Conservation (phyloP, 306 rosid genomes). For the Erythrophleum fordii region DNA sequence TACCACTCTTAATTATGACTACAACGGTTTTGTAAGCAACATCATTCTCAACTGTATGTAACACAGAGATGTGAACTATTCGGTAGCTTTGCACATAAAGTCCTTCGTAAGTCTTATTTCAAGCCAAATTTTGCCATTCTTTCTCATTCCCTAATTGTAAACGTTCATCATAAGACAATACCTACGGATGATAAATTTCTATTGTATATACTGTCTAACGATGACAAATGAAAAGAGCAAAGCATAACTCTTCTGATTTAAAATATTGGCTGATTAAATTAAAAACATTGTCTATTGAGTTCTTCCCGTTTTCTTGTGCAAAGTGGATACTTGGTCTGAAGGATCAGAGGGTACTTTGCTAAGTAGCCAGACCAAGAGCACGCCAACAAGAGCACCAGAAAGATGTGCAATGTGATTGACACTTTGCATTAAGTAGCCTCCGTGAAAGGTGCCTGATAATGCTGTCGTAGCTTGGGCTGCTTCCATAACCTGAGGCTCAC, state of each 20-base stretch:
- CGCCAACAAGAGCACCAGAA: constrained; percentile 97
- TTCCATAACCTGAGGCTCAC: constrained; percentile 79
- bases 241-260: constrained; percentile 1
- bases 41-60: constrained; percentile 20
- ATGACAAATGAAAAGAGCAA: background rate
- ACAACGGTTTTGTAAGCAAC: background rate
- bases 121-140: background rate
- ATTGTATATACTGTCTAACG: background rate
- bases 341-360: constrained; percentile 80
- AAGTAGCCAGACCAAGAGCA: constrained; percentile 87
- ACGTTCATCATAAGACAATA: constrained; percentile 15
- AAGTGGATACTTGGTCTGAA: constrained; percentile 41
- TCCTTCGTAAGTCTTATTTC: background rate
- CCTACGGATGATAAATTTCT: background rate
- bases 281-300: constrained; percentile 8
- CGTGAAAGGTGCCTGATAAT: constrained; percentile 58
- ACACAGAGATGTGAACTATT: background rate
- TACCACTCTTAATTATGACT: background rate
- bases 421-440: constrained; percentile 65
- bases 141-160: background rate
- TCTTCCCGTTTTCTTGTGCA: constrained; percentile 38
- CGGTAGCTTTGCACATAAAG: background rate
- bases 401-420: constrained; percentile 96
- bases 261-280: constrained; percentile 21
- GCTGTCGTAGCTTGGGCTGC: constrained; percentile 96